A percentile compares a stretch with the other conserved stretches of the same genome.
Conservation (phyloP, 139 green algal genomes). For the Tetraselmis striata region DNA sequence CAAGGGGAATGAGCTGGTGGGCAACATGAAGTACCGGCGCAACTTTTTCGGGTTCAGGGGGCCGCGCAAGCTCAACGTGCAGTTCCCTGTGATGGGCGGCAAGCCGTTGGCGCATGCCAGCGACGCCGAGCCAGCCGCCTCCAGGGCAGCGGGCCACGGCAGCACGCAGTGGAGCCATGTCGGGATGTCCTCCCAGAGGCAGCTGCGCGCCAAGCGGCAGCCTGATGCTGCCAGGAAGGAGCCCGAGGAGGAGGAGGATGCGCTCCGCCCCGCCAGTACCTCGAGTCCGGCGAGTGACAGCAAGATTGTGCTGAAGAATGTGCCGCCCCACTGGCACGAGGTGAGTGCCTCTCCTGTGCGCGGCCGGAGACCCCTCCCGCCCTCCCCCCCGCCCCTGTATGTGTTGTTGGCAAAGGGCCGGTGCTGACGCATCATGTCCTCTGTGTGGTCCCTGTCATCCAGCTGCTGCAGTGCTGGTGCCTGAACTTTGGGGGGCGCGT, state of each 20-base stretch:
- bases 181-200: neutral
- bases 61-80: conserved; percentile 1
- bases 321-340: conserved; percentile 8
- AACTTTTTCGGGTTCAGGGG: conserved; percentile 4
- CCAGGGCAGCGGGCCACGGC: neutral
- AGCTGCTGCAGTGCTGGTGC: conserved; percentile 14
- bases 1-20: no score
- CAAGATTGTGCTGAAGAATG: conserved; percentile 3
- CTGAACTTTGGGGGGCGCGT: conserved; percentile 7
- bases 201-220: neutral
- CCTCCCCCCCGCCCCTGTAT: no score
- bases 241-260: neutral
- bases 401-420: no score
- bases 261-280: neutral
- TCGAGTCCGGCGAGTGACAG: no score
- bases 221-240: neutral
- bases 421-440: no score
- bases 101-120: neutral
- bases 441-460: no score
- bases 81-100: neutral
- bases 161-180: neutral
- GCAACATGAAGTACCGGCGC: conserved; percentile 6
- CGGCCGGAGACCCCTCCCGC: no score
- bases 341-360: no score
- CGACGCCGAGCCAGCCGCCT: neutral